Conservation (phyloP, 2,329 filamentous ascomycete species). For the Claviceps arundinis region DNA sequence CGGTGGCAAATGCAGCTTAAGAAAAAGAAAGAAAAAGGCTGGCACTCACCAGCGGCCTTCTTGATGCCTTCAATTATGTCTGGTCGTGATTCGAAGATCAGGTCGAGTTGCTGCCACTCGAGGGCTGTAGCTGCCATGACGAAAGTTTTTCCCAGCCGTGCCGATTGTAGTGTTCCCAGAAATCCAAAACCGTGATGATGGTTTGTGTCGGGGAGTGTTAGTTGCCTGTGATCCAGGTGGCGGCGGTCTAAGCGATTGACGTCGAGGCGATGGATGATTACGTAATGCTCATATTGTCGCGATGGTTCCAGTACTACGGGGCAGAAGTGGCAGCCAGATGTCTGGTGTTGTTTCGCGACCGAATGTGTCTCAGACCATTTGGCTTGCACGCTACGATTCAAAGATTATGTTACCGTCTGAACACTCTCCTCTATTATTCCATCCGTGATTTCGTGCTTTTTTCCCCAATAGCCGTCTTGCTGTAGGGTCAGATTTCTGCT, state of each 20-base stretch:
- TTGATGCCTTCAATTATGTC: slow-evolving; percentile 43
- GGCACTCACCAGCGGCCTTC: slow-evolving; percentile 35
- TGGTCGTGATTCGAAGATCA: slow-evolving; percentile 41
- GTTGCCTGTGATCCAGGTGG: not conserved
- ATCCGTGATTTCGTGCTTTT: not conserved
- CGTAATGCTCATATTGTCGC: slow-evolving; percentile 1
- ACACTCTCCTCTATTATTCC: not conserved
- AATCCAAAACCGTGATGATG: not conserved
- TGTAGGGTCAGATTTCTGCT: not conserved
- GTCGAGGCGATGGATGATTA: slow-evolving; percentile 5
- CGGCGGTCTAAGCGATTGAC: slow-evolving; percentile 1
- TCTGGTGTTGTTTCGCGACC: too few relatives aligned
- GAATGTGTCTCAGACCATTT: not conserved
- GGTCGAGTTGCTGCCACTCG: slow-evolving; percentile 34
- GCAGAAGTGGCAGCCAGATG: too few relatives aligned
- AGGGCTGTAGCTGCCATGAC: slow-evolving; percentile 29
- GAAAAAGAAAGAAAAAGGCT: not conserved
- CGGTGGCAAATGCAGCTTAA: not conserved
- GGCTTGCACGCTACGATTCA: not conserved
- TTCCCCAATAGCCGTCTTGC: not conserved
- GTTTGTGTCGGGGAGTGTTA: slow-evolving; percentile 3
- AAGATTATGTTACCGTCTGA: not conserved
- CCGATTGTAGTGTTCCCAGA: not conserved
- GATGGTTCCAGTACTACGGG: too few relatives aligned
- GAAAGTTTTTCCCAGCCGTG: not conserved